A percentile compares a stretch with the other conserved stretches of the same genome.
phyloP scores from a whole-genome alignment of 805 yeast species.

The Sugiyamaella smithiae region DNA sequence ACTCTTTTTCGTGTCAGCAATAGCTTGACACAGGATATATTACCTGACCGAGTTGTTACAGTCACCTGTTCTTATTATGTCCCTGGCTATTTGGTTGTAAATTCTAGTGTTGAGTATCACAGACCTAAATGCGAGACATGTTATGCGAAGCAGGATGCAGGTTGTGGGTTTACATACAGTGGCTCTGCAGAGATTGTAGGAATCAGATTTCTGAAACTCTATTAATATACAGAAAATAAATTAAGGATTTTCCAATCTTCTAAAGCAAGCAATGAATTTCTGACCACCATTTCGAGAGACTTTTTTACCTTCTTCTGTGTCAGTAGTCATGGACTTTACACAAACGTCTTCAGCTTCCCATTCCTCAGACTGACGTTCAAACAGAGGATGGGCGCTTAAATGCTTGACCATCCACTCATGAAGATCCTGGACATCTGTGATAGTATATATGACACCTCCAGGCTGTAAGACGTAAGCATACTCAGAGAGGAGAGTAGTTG shows the following conservation, averaged over 20 bases:
- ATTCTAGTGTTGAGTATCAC: too few species aligned
- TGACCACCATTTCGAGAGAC: conserved; percentile 86
- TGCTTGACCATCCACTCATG: conserved; percentile 97
- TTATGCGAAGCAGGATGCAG: too few species aligned
- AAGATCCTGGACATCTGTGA: conserved; percentile 90
- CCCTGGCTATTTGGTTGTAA: too few species aligned
- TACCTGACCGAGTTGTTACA: too few species aligned
- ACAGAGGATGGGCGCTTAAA: conserved; percentile 84
- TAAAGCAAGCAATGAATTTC: conserved; percentile 86
- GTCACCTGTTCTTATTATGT: too few species aligned
- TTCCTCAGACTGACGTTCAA: conserved; percentile 71
- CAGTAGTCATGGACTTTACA: conserved; percentile 79
- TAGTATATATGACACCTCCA: conserved; percentile 88
- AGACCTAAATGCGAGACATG: too few species aligned
- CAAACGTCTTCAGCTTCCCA: conserved; percentile 82
- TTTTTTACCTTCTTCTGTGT: conserved; percentile 98
- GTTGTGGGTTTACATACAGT: too few species aligned
- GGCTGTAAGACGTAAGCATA: conserved; percentile 86
- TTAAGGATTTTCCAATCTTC: conserved; percentile 44
- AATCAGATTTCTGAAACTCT: too few species aligned
- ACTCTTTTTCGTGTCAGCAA: too few species aligned
- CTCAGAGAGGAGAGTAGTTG: conserved; percentile 83
- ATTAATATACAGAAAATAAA: background rate
- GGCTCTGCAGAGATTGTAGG: too few species aligned
- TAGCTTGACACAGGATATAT: too few species aligned